Percentiles rank a stretch among this genome's conserved stretches.
Conservation (phyloP, 2,329 filamentous ascomycete genomes). For the Monosporascus sp. region DNA sequence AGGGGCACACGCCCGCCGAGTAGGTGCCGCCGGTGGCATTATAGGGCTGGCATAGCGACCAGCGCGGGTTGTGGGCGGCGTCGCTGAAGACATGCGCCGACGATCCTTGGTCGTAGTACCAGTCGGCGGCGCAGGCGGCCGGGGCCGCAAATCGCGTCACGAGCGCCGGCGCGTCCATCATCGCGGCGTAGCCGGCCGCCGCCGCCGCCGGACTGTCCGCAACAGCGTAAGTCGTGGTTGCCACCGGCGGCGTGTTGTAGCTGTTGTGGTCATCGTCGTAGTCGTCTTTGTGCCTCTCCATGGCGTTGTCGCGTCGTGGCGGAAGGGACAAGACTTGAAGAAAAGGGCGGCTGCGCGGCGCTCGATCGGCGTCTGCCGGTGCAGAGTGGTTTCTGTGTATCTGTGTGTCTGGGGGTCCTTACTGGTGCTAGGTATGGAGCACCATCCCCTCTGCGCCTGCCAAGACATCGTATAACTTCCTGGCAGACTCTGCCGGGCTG, state of each 20-base stretch:
- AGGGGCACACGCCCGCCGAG: neutral
- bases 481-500: too few species aligned
- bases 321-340: neutral
- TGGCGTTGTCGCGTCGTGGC: neutral
- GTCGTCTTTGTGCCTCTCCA: too few species aligned
- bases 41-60: neutral
- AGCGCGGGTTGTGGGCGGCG: neutral
- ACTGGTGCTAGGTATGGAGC: too few species aligned
- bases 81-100: neutral
- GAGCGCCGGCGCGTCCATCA: neutral
- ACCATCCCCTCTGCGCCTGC: too few species aligned
- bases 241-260: neutral
- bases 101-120: neutral
- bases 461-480: too few species aligned
- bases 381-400: too few species aligned
- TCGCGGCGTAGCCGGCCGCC: neutral
- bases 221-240: neutral
- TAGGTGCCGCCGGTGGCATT: neutral
- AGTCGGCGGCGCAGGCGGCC: neutral
- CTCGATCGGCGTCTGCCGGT: too few species aligned
- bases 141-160: neutral
- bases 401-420: too few species aligned
- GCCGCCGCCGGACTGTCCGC: neutral
- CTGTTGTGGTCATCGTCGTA: neutral
- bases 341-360: too few species aligned